Percentiles rank a stretch among this genome's conserved stretches.
These are phyloP conservation scores for Moesziomyces parantarcticus DNA, from an alignment of 1,284 basidiomycete species.

Conservation along the genomic window DNA sequence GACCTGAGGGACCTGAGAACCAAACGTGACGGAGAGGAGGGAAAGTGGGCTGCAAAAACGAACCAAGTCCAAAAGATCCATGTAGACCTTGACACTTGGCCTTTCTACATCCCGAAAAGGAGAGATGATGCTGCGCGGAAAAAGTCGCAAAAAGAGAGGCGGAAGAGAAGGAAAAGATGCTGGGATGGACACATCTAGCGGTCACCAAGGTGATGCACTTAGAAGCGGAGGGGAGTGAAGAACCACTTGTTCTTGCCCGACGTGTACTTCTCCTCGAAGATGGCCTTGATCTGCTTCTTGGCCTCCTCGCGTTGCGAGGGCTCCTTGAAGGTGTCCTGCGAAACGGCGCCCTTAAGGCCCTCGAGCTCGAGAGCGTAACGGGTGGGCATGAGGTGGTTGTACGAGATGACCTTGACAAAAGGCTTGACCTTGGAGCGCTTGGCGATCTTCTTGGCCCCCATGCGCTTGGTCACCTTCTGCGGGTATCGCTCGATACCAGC, in stretches of 20 bases:
- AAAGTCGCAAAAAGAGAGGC: slow-evolving; percentile 3
- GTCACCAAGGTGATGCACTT: slow-evolving; percentile 16
- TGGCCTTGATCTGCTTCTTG: slow-evolving; percentile 67
- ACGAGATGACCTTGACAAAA: slow-evolving; percentile 68
- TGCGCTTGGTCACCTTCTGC: slow-evolving; percentile 66
- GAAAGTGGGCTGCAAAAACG: not conserved
- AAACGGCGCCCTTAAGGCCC: slow-evolving; percentile 65
- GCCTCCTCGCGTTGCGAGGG: slow-evolving; percentile 67
- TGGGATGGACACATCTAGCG: not conserved
- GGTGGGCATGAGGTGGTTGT: slow-evolving; percentile 68
- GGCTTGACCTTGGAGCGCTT: slow-evolving; percentile 68
- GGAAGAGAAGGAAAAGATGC: slow-evolving; percentile 6
- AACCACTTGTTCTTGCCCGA: slow-evolving; percentile 68
- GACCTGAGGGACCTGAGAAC: slow-evolving; percentile 27
- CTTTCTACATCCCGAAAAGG: not conserved
- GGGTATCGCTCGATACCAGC: slow-evolving; percentile 68
- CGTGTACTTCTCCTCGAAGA: slow-evolving; percentile 68
- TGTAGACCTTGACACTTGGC: not conserved
- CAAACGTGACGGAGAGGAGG: slow-evolving; percentile 13
- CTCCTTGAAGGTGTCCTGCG: slow-evolving; percentile 67
- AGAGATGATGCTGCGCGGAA: slow-evolving; percentile 12
- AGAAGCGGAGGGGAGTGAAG: slow-evolving; percentile 67
- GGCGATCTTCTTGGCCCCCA: slow-evolving; percentile 68
- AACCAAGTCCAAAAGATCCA: not conserved
- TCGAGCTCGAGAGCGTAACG: slow-evolving; percentile 68